phyloP scores from a whole-genome alignment of 2,329 filamentous ascomycete genomes.

The Venturia carpophila region DNA sequence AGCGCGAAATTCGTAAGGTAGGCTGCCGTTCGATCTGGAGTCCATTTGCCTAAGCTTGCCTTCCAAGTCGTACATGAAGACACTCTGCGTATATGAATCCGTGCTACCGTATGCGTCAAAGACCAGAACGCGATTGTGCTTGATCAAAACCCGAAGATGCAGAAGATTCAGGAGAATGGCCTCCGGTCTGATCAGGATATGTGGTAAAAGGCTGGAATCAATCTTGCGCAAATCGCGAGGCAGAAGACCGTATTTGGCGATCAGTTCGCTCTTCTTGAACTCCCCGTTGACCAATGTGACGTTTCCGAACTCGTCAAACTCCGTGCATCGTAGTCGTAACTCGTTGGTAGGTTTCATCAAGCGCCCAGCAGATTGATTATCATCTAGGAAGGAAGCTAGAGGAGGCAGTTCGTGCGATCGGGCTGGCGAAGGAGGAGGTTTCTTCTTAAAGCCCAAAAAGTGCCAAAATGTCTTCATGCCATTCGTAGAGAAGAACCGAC shows the following conservation, averaged over 20 bases:
- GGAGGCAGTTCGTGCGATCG: conserved; percentile 53
- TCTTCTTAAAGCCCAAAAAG: conserved; percentile 24
- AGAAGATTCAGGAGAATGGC: conserved; percentile 92
- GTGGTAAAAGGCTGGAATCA: conserved; percentile 88
- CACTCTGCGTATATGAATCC: conserved; percentile 87
- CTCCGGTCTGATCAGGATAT: conserved; percentile 87
- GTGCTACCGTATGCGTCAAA: conserved; percentile 95
- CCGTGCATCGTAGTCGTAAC: conserved; percentile 81
- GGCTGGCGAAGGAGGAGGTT: conserved; percentile 33
- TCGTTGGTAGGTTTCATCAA: conserved; percentile 76
- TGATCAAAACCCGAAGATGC: conserved; percentile 93
- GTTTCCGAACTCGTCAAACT: conserved; percentile 86
- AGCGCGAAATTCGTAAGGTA: conserved; percentile 94
- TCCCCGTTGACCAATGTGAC: conserved; percentile 90
- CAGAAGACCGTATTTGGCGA: conserved; percentile 90
- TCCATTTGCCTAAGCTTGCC: conserved; percentile 81
- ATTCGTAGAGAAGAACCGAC: conserved; percentile 15
- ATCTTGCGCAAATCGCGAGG: conserved; percentile 96
- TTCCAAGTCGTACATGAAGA: conserved; percentile 97
- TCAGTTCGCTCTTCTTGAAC: conserved; percentile 95
- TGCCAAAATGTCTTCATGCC: conserved; percentile 8
- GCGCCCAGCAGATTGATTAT: conserved; percentile 55
- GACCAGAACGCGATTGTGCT: conserved; percentile 85
- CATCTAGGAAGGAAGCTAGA: conserved; percentile 47
- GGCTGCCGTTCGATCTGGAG: conserved; percentile 39